Evolutionary conservation across 805 yeast genomes (phyloP).

Genomic region (Candida suzukii): DNA sequence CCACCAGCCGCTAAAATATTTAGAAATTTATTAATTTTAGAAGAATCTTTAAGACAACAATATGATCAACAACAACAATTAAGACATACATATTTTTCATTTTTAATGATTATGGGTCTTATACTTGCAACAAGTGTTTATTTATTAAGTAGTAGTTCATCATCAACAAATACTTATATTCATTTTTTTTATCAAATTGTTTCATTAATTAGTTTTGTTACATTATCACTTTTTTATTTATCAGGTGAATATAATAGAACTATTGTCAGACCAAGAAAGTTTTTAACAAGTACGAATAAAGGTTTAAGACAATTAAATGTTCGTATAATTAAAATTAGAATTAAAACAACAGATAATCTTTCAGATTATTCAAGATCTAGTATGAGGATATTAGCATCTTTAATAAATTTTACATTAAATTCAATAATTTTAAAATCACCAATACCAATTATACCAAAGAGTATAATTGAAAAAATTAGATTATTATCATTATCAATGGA

Average conservation of each 20-base stretch:
- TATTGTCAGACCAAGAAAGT: conserved; percentile 73
- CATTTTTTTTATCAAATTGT: conserved; percentile 43
- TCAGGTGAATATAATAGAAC: conserved; percentile 89
- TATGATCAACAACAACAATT: conserved; percentile 62
- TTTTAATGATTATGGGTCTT: conserved; percentile 36
- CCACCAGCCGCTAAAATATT: conserved; percentile 66
- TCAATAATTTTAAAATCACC: neutral
- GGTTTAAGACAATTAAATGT: conserved; percentile 82
- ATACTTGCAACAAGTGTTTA: conserved; percentile 22
- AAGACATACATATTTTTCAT: conserved; percentile 55
- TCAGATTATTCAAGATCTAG: conserved; percentile 21
- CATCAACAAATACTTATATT: conserved; percentile 12
- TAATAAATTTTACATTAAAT: neutral
- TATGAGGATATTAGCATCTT: conserved; percentile 4
- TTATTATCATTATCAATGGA: conserved; percentile 2
- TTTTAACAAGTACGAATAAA: conserved; percentile 76
- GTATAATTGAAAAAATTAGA: neutral
- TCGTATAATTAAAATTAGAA: conserved; percentile 58
- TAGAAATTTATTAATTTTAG: conserved; percentile 75
- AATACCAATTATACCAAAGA: neutral
- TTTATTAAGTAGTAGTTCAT: too few relatives aligned
- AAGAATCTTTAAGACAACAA: conserved; percentile 80
- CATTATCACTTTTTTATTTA: conserved; percentile 69
- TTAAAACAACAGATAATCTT: conserved; percentile 12
- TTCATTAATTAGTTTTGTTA: conserved; percentile 55